phyloP scores from a whole-genome alignment of 441 rosid species.

The Cnidoscolus chayamansa region DNA sequence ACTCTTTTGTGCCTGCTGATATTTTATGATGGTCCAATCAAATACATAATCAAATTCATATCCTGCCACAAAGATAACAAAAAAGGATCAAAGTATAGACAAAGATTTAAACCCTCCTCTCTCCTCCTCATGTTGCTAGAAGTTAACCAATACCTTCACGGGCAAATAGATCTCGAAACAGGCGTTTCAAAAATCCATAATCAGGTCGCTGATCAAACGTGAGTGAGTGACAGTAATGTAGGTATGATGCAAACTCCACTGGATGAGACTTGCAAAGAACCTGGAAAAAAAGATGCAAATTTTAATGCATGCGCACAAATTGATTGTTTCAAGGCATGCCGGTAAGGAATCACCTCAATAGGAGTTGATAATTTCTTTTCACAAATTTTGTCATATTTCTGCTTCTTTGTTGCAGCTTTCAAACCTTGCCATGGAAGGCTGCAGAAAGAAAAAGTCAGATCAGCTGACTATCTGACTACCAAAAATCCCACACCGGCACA shows the following conservation, averaged over 20 bases:
- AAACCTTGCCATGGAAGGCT: slow-evolving; percentile 99
- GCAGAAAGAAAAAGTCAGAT: slow-evolving; percentile 23
- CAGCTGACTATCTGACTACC: not conserved
- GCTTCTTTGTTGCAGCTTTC: slow-evolving; percentile 90
- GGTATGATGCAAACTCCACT: slow-evolving; percentile 89
- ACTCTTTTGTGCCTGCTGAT: slow-evolving; percentile 70
- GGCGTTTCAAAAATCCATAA: slow-evolving; percentile 86
- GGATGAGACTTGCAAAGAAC: slow-evolving; percentile 89
- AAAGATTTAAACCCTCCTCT: too few relatives aligned
- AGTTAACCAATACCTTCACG: slow-evolving; percentile 56
- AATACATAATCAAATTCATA: slow-evolving; percentile 69
- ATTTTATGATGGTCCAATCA: slow-evolving; percentile 94
- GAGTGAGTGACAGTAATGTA: slow-evolving; percentile 84
- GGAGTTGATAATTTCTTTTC: slow-evolving; percentile 95
- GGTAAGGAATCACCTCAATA: slow-evolving; percentile 59
- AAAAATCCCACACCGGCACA: not conserved
- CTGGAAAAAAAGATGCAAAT: slow-evolving; percentile 27
- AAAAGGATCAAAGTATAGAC: not conserved
- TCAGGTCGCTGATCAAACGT: slow-evolving; percentile 88
- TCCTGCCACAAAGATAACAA: slow-evolving; percentile 37
- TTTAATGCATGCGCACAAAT: not conserved
- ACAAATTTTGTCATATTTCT: slow-evolving; percentile 89
- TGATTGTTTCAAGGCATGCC: slow-evolving; percentile 6
- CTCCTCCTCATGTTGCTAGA: not conserved
- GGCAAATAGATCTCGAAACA: slow-evolving; percentile 67